A percentile compares a stretch with the other conserved stretches of the same genome.
Conservation (phyloP, 1,284 basidiomycete genomes). For the Apiotrichum akiyoshidainum region DNA sequence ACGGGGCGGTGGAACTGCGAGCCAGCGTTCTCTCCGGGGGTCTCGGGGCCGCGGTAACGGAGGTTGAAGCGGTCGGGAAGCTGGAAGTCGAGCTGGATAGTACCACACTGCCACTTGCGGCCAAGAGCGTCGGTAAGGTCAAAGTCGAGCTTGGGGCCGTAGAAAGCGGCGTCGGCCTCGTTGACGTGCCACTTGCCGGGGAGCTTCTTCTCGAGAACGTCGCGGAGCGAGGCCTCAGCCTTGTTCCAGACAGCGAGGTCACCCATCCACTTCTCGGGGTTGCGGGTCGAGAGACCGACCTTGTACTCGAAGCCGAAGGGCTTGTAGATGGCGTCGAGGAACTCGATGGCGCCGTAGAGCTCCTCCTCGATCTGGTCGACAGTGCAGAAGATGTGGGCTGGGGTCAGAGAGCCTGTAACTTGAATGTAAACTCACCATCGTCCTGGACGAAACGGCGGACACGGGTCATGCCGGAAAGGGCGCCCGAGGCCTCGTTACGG, state of each 20-base stretch:
- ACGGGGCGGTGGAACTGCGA: conserved; percentile 74
- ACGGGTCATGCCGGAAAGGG: conserved; percentile 86
- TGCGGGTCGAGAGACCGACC: conserved; percentile 88
- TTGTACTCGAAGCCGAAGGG: conserved; percentile 97
- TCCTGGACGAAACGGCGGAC: conserved; percentile 96
- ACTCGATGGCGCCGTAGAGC: conserved; percentile 84
- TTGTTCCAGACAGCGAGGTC: conserved; percentile 83
- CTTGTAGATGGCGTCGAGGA: conserved; percentile 90
- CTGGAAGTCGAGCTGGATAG: conserved; percentile 95
- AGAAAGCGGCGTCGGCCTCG: conserved; percentile 95
- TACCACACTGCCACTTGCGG: conserved; percentile 96
- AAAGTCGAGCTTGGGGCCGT: conserved; percentile 94
- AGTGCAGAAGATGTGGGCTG: conserved; percentile 80
- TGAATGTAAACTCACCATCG: conserved; percentile 58
- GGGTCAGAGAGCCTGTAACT: background rate
- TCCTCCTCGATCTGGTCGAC: conserved; percentile 87
- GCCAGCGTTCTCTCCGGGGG: conserved; percentile 51
- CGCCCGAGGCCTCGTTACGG: conserved; percentile 93
- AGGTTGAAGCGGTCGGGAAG: conserved; percentile 97
- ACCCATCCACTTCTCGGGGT: conserved; percentile 90
- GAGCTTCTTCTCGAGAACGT: conserved; percentile 80
- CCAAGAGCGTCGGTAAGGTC: conserved; percentile 89
- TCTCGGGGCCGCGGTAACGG: conserved; percentile 70
- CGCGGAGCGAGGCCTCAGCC: conserved; percentile 79
- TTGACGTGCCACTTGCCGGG: conserved; percentile 91